phyloP scores from a whole-genome alignment of 1,284 basidiomycete species.

The Cystobasidiaceae sp. region DNA sequence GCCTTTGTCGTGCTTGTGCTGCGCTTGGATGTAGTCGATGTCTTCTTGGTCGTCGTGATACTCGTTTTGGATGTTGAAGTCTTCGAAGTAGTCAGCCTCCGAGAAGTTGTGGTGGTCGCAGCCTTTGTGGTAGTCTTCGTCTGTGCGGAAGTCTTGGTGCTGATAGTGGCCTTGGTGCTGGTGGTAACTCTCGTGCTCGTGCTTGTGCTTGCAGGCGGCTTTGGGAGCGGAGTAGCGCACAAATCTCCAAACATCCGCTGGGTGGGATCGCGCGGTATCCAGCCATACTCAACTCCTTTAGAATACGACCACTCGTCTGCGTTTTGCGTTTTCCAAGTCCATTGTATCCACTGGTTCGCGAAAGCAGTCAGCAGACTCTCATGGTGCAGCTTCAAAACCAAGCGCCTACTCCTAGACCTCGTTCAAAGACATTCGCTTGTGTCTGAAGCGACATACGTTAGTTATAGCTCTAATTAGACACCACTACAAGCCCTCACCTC shows the following conservation, averaged over 20 bases:
- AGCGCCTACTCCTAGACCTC: constrained; percentile 53
- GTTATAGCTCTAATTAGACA: neutral
- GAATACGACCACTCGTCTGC: constrained; percentile 46
- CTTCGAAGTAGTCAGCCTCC: no score
- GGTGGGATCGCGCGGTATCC: constrained; percentile 68
- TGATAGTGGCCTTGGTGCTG: neutral
- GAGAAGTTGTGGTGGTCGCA: neutral
- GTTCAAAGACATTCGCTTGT: constrained; percentile 52
- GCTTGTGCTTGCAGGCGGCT: neutral
- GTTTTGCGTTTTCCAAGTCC: constrained; percentile 69
- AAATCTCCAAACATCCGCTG: constrained; percentile 43
- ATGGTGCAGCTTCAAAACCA: neutral
- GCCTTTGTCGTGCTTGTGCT: neutral
- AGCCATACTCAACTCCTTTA: constrained; percentile 55
- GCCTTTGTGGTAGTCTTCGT: neutral
- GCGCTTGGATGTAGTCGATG: neutral
- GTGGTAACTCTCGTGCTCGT: neutral
- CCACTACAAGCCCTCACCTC: constrained; percentile 55
- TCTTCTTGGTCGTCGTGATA: neutral
- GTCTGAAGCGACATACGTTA: neutral
- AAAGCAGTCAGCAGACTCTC: no score
- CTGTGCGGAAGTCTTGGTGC: no score
- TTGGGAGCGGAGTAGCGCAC: neutral
- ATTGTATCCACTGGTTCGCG: constrained; percentile 65
- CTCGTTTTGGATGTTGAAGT: no score